Percentiles rank a stretch among this genome's conserved stretches.
Conservation (phyloP, 768 basidiomycete species). For the Phylloporus sp. region DNA sequence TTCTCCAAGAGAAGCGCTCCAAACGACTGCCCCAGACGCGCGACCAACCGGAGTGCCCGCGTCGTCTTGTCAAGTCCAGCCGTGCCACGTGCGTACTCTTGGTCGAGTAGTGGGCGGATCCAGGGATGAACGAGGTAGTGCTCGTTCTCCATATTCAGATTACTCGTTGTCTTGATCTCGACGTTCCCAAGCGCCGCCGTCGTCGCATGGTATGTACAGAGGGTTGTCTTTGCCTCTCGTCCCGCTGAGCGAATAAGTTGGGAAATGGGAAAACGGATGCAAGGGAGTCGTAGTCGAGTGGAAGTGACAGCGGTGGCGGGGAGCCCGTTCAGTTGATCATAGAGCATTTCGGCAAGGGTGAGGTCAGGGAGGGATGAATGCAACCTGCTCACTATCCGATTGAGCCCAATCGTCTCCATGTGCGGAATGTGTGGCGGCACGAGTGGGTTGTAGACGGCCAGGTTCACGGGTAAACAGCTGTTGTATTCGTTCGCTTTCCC, state of each 20-base stretch:
- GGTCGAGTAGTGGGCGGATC: too few relatives aligned
- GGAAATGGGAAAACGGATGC: neutral
- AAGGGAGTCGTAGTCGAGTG: neutral
- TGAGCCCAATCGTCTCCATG: neutral
- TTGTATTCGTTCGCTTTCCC: neutral
- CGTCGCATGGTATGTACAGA: too few relatives aligned
- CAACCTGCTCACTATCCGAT: neutral
- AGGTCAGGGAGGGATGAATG: neutral
- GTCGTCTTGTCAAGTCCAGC: too few relatives aligned
- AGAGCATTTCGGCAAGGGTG: neutral
- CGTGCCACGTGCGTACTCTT: too few relatives aligned
- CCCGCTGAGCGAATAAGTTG: too few relatives aligned
- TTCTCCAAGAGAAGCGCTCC: neutral
- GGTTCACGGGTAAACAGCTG: neutral
- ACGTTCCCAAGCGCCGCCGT: too few relatives aligned
- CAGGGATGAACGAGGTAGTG: too few relatives aligned
- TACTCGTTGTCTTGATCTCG: too few relatives aligned
- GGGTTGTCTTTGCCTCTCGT: too few relatives aligned
- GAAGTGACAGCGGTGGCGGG: neutral
- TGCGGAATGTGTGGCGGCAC: neutral
- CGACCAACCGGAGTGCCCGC: too few relatives aligned
- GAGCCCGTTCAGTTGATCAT: neutral
- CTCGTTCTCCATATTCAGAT: too few relatives aligned
- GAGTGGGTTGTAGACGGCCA: neutral
- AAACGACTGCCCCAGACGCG: neutral